These are phyloP conservation scores for Beauveria bassiana DNA, from an alignment of 2,329 filamentous ascomycete genomes.

Conservation along the genomic window DNA sequence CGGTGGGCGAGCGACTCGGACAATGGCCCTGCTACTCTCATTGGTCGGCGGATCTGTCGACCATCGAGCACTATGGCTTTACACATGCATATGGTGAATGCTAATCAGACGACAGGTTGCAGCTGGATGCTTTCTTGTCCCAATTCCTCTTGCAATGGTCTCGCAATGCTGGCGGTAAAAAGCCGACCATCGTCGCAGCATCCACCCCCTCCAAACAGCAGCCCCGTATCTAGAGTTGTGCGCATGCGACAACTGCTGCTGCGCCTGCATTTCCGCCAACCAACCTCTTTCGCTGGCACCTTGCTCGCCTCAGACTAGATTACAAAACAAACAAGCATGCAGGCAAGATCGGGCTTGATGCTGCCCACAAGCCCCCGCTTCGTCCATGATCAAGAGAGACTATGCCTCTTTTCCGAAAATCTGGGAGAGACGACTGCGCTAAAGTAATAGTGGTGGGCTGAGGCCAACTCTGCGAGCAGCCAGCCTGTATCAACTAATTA, in stretches of 20 bases:
- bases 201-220: background rate
- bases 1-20: background rate
- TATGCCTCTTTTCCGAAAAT: background rate
- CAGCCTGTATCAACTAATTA: background rate
- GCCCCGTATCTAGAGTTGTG: background rate
- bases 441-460: background rate
- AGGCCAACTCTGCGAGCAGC: background rate
- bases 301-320: background rate
- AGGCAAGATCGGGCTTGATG: background rate
- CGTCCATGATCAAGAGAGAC: background rate
- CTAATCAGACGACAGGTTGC: background rate
- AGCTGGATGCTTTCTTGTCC: background rate
- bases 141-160: background rate
- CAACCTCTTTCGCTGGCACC: background rate
- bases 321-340: background rate
- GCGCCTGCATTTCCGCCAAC: background rate
- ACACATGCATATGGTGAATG: background rate
- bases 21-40: background rate
- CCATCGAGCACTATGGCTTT: background rate
- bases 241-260: background rate
- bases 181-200: background rate
- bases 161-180: background rate
- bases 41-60: background rate
- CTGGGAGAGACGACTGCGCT: slow-evolving; percentile 6
- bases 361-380: background rate